A percentile compares a stretch with the other conserved stretches of the same genome.
Conservation (phyloP, 352 stramenopile genomes). For the Chrysophaeum taylorii region DNA sequence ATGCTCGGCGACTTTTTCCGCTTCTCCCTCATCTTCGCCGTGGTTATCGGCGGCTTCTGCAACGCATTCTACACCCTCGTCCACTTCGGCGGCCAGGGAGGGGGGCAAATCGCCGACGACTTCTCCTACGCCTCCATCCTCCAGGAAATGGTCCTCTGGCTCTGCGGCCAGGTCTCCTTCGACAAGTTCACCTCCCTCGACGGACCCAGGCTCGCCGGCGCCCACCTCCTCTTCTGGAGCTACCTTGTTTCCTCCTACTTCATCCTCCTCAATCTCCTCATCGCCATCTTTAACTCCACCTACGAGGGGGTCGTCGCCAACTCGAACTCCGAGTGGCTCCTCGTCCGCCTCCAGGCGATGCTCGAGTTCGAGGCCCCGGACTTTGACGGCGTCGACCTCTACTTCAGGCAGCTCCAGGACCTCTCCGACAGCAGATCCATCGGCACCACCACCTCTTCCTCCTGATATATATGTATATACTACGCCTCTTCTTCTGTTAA, state of each 20-base stretch:
- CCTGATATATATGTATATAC: too few relatives aligned
- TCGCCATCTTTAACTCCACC: neutral
- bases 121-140: neutral
- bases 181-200: neutral
- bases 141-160: neutral
- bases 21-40: neutral
- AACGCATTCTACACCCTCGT: neutral
- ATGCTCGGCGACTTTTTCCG: neutral
- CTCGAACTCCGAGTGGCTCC: neutral
- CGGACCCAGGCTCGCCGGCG: neutral
- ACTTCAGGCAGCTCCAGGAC: neutral
- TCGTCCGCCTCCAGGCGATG: neutral
- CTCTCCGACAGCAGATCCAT: neutral
- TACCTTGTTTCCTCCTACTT: neutral
- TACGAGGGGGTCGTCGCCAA: neutral
- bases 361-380: neutral
- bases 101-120: neutral
- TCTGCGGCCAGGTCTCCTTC: neutral
- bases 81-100: neutral
- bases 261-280: constrained; percentile 1
- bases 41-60: neutral
- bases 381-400: neutral
- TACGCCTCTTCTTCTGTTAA: too few relatives aligned
- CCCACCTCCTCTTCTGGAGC: neutral
- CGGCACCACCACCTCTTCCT: neutral